Evolutionary conservation across 805 yeast species (phyloP).

Genomic region (Blastobotrys robertii): DNA sequence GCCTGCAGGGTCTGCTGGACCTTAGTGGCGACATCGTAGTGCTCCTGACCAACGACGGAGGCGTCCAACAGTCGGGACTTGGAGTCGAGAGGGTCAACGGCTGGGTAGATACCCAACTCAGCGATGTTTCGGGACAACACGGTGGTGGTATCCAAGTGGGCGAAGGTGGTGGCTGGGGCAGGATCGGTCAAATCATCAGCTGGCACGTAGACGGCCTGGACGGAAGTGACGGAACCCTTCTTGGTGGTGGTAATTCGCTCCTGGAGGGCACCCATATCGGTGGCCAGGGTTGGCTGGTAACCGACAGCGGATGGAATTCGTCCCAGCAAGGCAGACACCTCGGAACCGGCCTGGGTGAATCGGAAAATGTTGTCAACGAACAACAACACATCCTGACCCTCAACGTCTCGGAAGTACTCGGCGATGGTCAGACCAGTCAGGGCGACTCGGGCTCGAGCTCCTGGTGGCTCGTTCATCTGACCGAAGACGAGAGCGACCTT

Average conservation of each 20-base stretch:
- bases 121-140: constrained; percentile 99
- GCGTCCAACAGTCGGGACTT: constrained; percentile 97
- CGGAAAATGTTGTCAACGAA: constrained; percentile 99
- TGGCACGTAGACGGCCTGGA: constrained; percentile 99
- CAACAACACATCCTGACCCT: constrained; percentile 99
- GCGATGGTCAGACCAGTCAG: constrained; percentile 99
- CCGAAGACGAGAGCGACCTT: constrained; percentile 99
- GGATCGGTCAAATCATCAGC: constrained; percentile 99
- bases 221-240: constrained; percentile 99
- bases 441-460: constrained; percentile 99
- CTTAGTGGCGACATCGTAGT: constrained; percentile 86
- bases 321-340: constrained; percentile 98
- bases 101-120: constrained; percentile 99
- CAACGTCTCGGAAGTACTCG: constrained; percentile 99
- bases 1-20: constrained; percentile 99
- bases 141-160: constrained; percentile 99
- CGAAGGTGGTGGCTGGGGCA: constrained; percentile 99
- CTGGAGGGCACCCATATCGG: constrained; percentile 99
- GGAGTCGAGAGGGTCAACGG: constrained; percentile 99
- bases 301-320: constrained; percentile 99
- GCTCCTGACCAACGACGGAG: constrained; percentile 97
- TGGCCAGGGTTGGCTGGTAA: constrained; percentile 99
- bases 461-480: constrained; percentile 99
- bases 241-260: constrained; percentile 99
- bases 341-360: constrained; percentile 99